A percentile compares a stretch with the other conserved stretches of the same genome.
phyloP scores from a whole-genome alignment of 331 rosid species.

The Ulmus americana region DNA sequence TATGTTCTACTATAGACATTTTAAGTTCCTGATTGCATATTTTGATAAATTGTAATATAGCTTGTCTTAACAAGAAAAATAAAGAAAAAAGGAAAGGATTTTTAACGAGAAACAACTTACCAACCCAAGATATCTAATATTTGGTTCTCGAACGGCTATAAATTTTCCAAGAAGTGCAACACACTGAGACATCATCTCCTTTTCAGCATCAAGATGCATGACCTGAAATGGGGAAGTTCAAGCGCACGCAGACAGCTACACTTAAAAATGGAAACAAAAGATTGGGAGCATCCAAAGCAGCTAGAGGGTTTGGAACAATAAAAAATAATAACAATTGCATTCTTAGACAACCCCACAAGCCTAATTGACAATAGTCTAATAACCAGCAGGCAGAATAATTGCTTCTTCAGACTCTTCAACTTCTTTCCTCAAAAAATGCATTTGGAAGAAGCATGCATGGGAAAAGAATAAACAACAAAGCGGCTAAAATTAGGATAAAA shows the following conservation, averaged over 20 bases:
- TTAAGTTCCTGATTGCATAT: slow-evolving; percentile 4
- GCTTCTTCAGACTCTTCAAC: not conserved
- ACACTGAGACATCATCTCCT: slow-evolving; percentile 99
- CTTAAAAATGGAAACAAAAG: not conserved
- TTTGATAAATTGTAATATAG: slow-evolving; percentile 2
- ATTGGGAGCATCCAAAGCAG: no score
- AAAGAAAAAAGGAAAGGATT: not conserved
- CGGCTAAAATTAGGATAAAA: not conserved
- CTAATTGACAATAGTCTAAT: not conserved
- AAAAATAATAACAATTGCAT: not conserved
- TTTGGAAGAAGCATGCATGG: not conserved
- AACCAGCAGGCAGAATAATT: not conserved
- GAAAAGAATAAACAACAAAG: not conserved
- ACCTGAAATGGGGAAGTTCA: slow-evolving; percentile 53
- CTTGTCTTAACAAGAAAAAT: not conserved
- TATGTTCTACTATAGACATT: slow-evolving; percentile 17
- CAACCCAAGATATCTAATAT: slow-evolving; percentile 96
- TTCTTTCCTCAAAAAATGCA: not conserved
- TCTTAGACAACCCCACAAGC: not conserved
- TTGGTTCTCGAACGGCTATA: slow-evolving; percentile 99
- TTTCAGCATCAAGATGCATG: slow-evolving; percentile 99
- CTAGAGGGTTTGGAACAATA: not conserved
- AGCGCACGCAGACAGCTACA: slow-evolving; percentile 18
- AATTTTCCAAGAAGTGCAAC: slow-evolving; percentile 99
- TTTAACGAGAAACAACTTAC: slow-evolving; percentile 38